Percentiles rank a stretch among this genome's conserved stretches.
These are phyloP conservation scores for Globisporangium apiculatum DNA, from an alignment of 352 stramenopile species.

Conservation along the genomic window DNA sequence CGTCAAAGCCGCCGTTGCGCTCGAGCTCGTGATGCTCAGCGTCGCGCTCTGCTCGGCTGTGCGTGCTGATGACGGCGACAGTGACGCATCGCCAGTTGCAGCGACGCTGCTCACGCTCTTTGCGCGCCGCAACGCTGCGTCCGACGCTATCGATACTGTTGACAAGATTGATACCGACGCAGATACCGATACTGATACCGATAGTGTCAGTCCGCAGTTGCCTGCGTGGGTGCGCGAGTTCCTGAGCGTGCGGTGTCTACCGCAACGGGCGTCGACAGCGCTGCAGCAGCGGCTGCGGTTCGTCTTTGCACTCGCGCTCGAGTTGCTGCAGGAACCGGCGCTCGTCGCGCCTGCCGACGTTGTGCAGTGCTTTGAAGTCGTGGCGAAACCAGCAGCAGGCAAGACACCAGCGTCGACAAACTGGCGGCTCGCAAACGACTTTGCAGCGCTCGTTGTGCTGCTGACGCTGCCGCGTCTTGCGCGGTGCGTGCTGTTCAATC, in stretches of 20 bases:
- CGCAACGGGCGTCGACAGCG: conserved; percentile 1
- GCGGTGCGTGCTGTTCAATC: conserved; percentile 24
- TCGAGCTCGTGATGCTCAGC: conserved; percentile 44
- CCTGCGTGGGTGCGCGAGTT: conserved; percentile 52
- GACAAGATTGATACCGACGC: too few relatives aligned
- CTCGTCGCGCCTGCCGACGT: conserved; percentile 33
- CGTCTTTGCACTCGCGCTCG: conserved; percentile 38
- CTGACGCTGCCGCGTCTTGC: conserved; percentile 46
- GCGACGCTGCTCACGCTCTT: conserved; percentile 15
- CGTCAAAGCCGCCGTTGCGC: conserved; percentile 37
- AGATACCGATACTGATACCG: background rate
- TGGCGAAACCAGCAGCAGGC: background rate
- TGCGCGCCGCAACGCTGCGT: background rate
- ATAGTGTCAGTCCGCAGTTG: conserved; percentile 7
- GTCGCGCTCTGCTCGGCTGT: conserved; percentile 42
- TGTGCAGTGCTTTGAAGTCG: conserved; percentile 15
- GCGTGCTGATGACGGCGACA: conserved; percentile 5
- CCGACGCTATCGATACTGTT: background rate
- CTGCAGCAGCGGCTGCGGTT: conserved; percentile 21
- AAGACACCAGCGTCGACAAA: conserved; percentile 9
- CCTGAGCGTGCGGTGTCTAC: conserved; percentile 36
- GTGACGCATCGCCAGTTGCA: conserved; percentile 7
- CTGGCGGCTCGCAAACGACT: conserved; percentile 45
- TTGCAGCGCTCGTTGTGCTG: conserved; percentile 58
- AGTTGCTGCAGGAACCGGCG: conserved; percentile 43